These are phyloP conservation scores for Cardiospermum halicacabum DNA, from an alignment of 345 rosid species.

Conservation along the genomic window DNA sequence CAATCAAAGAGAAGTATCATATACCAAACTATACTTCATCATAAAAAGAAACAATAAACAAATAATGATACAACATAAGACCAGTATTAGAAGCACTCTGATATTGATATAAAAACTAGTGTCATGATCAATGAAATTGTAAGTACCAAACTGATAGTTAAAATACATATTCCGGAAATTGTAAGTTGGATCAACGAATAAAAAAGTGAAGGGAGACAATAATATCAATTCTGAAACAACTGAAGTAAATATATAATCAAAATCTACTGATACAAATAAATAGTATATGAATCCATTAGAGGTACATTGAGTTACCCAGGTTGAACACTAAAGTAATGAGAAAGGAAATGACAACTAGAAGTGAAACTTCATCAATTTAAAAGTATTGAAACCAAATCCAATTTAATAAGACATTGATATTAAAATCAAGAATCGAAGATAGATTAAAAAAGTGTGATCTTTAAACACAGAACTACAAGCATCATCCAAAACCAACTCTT, in stretches of 20 bases:
- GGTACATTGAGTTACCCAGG: constrained; percentile 61
- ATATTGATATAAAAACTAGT: constrained; percentile 2
- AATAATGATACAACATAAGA: neutral
- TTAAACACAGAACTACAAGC: neutral
- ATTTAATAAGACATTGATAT: constrained; percentile 9
- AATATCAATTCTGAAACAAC: neutral
- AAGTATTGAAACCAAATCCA: neutral
- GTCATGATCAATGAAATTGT: too few species aligned
- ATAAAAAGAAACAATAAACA: neutral
- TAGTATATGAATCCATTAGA: neutral
- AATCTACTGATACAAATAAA: neutral
- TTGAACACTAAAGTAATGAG: neutral
- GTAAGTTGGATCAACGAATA: neutral
- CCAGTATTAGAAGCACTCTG: neutral
- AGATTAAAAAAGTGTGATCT: neutral
- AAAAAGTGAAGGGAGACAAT: constrained; percentile 12
- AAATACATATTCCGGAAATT: neutral
- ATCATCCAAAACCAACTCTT: neutral
- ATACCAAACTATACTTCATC: neutral
- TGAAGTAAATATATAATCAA: neutral
- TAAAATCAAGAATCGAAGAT: neutral
- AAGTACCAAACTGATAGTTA: neutral
- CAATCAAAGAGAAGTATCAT: too few species aligned
- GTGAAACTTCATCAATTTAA: neutral
- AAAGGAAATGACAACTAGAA: neutral